A percentile compares a stretch with the other conserved stretches of the same genome.
Conservation (phyloP, 805 yeast species). For the Saccharomycopsis guyanensis region DNA sequence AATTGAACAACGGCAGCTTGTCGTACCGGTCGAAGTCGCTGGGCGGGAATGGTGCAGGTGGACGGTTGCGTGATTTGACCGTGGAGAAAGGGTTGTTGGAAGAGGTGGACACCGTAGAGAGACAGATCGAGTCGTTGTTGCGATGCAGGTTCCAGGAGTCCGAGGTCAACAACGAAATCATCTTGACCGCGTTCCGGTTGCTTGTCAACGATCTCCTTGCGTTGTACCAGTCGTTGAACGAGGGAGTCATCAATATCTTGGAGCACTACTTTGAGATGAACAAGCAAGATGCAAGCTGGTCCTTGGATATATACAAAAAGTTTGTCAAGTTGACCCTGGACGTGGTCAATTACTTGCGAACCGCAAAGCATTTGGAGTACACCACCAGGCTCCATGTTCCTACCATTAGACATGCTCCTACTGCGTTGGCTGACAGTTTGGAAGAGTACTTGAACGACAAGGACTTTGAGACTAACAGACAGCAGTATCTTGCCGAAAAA, state of each 20-base stretch:
- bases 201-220: slow-evolving; percentile 85
- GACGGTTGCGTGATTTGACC: slow-evolving; percentile 54
- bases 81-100: slow-evolving; percentile 76
- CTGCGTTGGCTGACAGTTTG: slow-evolving; percentile 77
- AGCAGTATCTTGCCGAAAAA: slow-evolving; percentile 69
- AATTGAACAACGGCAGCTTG: slow-evolving; percentile 32
- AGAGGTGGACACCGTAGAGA: slow-evolving; percentile 78
- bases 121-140: slow-evolving; percentile 69
- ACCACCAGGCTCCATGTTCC: slow-evolving; percentile 89
- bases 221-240: slow-evolving; percentile 83
- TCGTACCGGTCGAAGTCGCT: neutral
- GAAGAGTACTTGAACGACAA: slow-evolving; percentile 88
- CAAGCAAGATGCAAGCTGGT: slow-evolving; percentile 75
- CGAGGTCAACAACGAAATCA: slow-evolving; percentile 78
- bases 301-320: slow-evolving; percentile 72
- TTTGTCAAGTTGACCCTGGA: slow-evolving; percentile 81
- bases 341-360: slow-evolving; percentile 80
- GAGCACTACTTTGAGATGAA: slow-evolving; percentile 95
- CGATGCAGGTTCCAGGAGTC: slow-evolving; percentile 68
- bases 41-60: slow-evolving; percentile 30
- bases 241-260: slow-evolving; percentile 87
- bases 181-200: slow-evolving; percentile 77
- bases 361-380: slow-evolving; percentile 82
- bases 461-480: slow-evolving; percentile 69
- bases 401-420: slow-evolving; percentile 94